Conservation (phyloP, 805 yeast species). For the Spathaspora hagerdaliae region DNA sequence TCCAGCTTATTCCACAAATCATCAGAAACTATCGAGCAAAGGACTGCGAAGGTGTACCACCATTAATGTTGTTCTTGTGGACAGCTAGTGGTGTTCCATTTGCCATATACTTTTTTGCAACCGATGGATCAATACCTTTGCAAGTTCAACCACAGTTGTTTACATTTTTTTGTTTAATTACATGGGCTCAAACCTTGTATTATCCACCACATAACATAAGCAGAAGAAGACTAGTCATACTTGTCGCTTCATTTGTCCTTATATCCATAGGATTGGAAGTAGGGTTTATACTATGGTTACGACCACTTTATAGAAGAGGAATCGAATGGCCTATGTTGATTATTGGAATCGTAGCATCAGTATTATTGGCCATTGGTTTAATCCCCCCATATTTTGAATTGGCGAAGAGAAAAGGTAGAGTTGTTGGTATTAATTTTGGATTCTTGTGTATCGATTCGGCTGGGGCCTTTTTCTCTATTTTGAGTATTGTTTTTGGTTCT, state of each 20-base stretch:
- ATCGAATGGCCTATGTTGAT: constrained; percentile 77
- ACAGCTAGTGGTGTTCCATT: constrained; percentile 73
- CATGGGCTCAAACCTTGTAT: constrained; percentile 59
- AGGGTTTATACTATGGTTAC: constrained; percentile 69
- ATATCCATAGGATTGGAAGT: constrained; percentile 58
- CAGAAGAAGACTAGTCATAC: constrained; percentile 28
- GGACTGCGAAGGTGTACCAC: constrained; percentile 83
- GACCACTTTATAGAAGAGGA: constrained; percentile 45
- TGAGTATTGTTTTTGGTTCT: constrained; percentile 50
- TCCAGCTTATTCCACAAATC: constrained; percentile 86
- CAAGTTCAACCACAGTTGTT: constrained; percentile 87
- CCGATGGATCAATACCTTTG: constrained; percentile 69
- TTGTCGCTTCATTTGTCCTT: constrained; percentile 35
- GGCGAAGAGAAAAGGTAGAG: constrained; percentile 73
- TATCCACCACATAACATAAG: constrained; percentile 63
- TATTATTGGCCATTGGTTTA: constrained; percentile 71
- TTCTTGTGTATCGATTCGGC: constrained; percentile 71
- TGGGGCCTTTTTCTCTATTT: constrained; percentile 78
- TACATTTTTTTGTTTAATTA: constrained; percentile 59
- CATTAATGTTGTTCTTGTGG: constrained; percentile 86
- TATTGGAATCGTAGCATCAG: constrained; percentile 76
- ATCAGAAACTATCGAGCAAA: constrained; percentile 68
- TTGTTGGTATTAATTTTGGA: constrained; percentile 82
- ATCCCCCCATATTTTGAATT: constrained; percentile 88
- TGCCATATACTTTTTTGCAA: constrained; percentile 74